Evolutionary conservation across 176 grass and related monocot genomes (phyloP).

Genomic region (Ensete ventricosum): DNA sequence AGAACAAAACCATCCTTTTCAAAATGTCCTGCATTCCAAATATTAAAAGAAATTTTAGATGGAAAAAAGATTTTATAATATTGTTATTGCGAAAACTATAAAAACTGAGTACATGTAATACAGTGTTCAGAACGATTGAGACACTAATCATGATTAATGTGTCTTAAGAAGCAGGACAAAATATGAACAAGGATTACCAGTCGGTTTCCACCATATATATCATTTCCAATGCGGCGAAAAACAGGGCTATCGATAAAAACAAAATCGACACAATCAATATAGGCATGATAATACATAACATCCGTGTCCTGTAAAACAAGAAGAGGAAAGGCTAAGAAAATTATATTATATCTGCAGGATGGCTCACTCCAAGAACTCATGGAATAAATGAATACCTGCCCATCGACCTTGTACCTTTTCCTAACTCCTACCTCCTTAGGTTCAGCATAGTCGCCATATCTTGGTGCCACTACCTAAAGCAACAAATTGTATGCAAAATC

Average conservation of each 20-base stretch:
- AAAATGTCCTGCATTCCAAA: slow-evolving; percentile 58
- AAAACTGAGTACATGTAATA: neutral
- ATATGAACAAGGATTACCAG: slow-evolving; percentile 41
- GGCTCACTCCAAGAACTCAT: neutral
- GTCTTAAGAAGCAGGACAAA: slow-evolving; percentile 6
- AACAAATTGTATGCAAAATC: slow-evolving; percentile 15
- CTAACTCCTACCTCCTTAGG: slow-evolving; percentile 51
- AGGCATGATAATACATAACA: slow-evolving; percentile 75
- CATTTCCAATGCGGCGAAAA: slow-evolving; percentile 62
- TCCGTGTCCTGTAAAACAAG: slow-evolving; percentile 70
- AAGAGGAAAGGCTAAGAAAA: neutral
- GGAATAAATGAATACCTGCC: slow-evolving; percentile 54
- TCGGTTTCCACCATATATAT: slow-evolving; percentile 89
- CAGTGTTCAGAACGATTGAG: neutral
- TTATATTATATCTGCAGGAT: neutral
- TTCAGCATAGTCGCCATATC: slow-evolving; percentile 61
- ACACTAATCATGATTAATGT: slow-evolving; percentile 15
- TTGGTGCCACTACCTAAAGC: slow-evolving; percentile 66
- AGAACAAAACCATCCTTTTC: slow-evolving; percentile 86
- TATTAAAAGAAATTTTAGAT: slow-evolving; percentile 4
- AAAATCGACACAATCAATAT: slow-evolving; percentile 83
- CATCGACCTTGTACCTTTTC: slow-evolving; percentile 58
- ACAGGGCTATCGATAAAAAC: slow-evolving; percentile 74
- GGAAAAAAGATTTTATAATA: neutral
- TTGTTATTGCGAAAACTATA: neutral